phyloP scores from a whole-genome alignment of 768 basidiomycete genomes.

The Leccinum obscurum region DNA sequence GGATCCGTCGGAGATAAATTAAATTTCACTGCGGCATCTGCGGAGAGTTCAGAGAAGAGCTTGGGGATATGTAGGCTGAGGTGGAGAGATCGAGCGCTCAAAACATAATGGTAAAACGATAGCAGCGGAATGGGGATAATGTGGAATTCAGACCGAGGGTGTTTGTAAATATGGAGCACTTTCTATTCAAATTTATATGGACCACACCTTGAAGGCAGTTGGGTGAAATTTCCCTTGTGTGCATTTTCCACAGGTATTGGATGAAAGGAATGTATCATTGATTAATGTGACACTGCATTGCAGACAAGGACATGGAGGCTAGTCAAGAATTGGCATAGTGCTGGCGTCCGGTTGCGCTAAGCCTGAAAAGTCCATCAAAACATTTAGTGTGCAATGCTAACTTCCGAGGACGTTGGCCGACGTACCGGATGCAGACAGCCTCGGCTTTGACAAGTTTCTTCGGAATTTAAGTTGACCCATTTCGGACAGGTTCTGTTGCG shows the following conservation, averaged over 20 bases:
- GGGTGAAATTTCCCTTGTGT: background rate
- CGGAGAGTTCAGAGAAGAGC: background rate
- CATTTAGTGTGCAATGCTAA: too few relatives aligned
- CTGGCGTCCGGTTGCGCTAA: background rate
- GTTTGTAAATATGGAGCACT: background rate
- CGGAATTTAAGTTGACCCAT: background rate
- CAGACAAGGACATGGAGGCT: background rate
- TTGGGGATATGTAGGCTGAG: background rate
- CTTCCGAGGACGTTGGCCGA: background rate
- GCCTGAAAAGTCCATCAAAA: background rate
- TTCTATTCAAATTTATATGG: too few relatives aligned
- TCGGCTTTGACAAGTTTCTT: background rate
- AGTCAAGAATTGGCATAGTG: too few relatives aligned
- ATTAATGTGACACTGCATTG: background rate
- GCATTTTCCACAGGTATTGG: background rate
- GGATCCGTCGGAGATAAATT: background rate
- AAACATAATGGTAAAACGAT: background rate
- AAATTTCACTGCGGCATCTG: background rate
- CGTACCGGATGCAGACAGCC: background rate
- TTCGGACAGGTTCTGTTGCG: background rate
- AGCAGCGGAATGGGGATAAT: background rate
- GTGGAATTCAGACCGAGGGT: background rate
- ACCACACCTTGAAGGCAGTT: background rate
- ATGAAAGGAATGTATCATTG: background rate
- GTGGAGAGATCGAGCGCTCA: background rate